phyloP scores from a whole-genome alignment of 495 filamentous ascomycete species.

The Aspergillus mulundensis region DNA sequence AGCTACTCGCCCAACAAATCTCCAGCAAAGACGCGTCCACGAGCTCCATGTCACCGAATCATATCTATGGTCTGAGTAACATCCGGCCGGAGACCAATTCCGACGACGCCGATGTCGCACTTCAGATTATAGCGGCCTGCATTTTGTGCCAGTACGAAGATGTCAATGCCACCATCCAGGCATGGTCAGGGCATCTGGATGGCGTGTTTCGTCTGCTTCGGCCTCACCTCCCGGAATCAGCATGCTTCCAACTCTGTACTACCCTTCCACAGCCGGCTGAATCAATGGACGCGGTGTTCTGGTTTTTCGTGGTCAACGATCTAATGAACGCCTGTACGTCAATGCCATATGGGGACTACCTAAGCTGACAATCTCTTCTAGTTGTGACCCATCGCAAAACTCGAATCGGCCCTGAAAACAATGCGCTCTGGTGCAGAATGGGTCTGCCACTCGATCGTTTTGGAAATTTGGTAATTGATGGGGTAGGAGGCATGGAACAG shows the following conservation, averaged over 20 bases:
- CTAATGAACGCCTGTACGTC: conserved; percentile 18
- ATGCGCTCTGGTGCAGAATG: conserved; percentile 44
- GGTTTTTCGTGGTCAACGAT: conserved; percentile 21
- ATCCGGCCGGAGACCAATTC: background rate
- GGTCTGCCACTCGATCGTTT: conserved; percentile 44
- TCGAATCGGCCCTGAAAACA: conserved; percentile 42
- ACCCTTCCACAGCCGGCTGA: conserved; percentile 7
- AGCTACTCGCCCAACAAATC: conserved; percentile 16
- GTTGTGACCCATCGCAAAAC: conserved; percentile 44
- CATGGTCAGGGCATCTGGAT: conserved; percentile 21
- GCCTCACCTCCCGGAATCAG: conserved; percentile 2
- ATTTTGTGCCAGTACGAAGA: conserved; percentile 23
- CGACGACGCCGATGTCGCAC: conserved; percentile 1
- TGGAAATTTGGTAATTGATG: too few species aligned
- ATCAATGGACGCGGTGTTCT: conserved; percentile 17
- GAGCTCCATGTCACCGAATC: conserved; percentile 10
- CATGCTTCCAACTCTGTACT: background rate
- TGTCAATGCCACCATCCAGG: conserved; percentile 16
- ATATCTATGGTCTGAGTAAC: conserved; percentile 9
- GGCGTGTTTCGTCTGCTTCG: conserved; percentile 17
- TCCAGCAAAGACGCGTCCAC: conserved; percentile 1
- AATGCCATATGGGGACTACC: background rate
- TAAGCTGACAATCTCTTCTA: conserved; percentile 4
- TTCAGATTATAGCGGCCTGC: conserved; percentile 17
- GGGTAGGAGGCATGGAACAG: too few species aligned